Conservation (phyloP, 176 grass and related monocot genomes). For the Eleusine indica region DNA sequence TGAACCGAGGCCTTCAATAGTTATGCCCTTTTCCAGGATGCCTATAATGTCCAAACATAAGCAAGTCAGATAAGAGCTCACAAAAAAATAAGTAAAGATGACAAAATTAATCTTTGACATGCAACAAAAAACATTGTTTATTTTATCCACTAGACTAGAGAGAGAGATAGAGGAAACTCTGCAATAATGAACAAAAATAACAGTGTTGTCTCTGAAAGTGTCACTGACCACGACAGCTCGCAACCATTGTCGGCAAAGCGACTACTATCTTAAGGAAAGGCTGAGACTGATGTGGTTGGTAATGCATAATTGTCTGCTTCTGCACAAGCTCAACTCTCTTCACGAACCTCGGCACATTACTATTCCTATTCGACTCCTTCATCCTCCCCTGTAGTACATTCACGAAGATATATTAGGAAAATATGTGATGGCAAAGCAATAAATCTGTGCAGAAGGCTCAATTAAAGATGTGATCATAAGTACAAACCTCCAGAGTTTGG, state of each 20-base stretch:
- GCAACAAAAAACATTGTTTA: slow-evolving; percentile 27
- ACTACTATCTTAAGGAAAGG: slow-evolving; percentile 97
- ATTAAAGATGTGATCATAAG: slow-evolving; percentile 11
- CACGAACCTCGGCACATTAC: slow-evolving; percentile 86
- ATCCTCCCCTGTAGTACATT: slow-evolving; percentile 68
- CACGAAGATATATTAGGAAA: slow-evolving; percentile 48
- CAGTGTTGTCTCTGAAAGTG: not conserved
- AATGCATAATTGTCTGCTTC: slow-evolving; percentile 99
- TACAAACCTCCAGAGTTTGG: slow-evolving; percentile 78
- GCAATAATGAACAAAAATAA: slow-evolving; percentile 2
- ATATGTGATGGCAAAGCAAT: slow-evolving; percentile 17
- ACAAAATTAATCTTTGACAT: slow-evolving; percentile 25
- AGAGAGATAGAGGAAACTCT: not conserved
- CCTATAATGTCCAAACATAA: slow-evolving; percentile 50
- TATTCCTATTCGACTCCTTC: slow-evolving; percentile 96
- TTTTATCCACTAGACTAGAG: slow-evolving; percentile 1
- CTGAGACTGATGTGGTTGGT: slow-evolving; percentile 71
- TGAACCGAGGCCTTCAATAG: slow-evolving; percentile 79
- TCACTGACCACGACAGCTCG: slow-evolving; percentile 84
- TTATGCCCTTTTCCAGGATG: slow-evolving; percentile 90
- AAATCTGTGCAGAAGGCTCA: not conserved
- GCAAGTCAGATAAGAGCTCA: slow-evolving; percentile 3
- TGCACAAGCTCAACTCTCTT: slow-evolving; percentile 87
- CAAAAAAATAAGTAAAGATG: slow-evolving; percentile 8
- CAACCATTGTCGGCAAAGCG: slow-evolving; percentile 92